phyloP scores from a whole-genome alignment of 192 early-diverging fungal genomes.

The Jimgerdemannia lactiflua region DNA sequence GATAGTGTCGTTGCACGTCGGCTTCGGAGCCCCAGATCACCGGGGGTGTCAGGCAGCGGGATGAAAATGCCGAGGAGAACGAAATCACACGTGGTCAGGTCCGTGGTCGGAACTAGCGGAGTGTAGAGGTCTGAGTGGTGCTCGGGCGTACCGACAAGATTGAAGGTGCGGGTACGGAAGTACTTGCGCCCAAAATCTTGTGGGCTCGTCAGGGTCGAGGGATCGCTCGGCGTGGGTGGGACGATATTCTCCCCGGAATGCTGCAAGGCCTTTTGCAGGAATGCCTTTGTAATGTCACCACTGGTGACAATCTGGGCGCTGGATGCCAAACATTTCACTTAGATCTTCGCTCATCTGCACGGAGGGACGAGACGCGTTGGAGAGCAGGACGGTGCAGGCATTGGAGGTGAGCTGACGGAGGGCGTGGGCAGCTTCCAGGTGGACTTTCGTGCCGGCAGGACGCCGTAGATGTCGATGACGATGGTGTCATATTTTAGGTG shows the following conservation, averaged over 20 bases:
- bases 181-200: too few relatives aligned
- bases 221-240: not conserved
- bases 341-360: constrained; percentile 6
- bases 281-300: constrained; percentile 16
- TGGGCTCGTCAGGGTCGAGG: constrained; percentile 4
- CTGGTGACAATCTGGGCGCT: constrained; percentile 20
- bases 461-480: constrained; percentile 29
- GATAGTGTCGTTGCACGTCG: constrained; percentile 12
- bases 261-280: not conserved
- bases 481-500: constrained; percentile 26
- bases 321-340: constrained; percentile 6
- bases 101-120: not conserved
- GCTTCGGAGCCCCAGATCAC: constrained; percentile 3
- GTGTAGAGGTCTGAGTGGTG: constrained; percentile 21
- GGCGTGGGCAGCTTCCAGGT: constrained; percentile 13
- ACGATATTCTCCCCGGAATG: not conserved
- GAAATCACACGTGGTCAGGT: constrained; percentile 19
- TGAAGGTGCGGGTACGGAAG: constrained; percentile 16
- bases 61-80: constrained; percentile 16
- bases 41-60: constrained; percentile 1
- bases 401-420: not conserved
- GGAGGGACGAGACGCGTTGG: constrained; percentile 20
- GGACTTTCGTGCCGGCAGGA: constrained; percentile 19
- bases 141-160: constrained; percentile 12
- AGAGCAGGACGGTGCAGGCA: constrained; percentile 15